Evolutionary conservation across 305 asterid species (phyloP).

Genomic region (Fraxinus latifolia): DNA sequence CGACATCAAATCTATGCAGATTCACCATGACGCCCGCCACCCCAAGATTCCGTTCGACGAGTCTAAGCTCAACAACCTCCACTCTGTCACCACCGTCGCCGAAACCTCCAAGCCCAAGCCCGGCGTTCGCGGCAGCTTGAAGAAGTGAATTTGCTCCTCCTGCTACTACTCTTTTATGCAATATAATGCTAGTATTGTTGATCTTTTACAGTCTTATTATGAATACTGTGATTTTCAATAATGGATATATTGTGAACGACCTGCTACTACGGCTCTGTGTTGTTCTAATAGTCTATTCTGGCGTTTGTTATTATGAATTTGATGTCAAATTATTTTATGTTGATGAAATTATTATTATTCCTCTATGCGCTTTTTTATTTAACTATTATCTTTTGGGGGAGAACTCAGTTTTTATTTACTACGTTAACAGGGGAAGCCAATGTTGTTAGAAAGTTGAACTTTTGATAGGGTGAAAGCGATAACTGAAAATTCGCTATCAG

Average conservation of each 20-base stretch:
- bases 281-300: background rate
- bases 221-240: conserved; percentile 8
- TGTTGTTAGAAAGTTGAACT: background rate
- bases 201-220: conserved; percentile 12
- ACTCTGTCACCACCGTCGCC: conserved; percentile 27
- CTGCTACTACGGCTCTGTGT: conserved; percentile 3
- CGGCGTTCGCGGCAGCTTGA: conserved; percentile 83
- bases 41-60: conserved; percentile 88
- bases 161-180: background rate
- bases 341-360: background rate
- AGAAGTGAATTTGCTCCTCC: conserved; percentile 51
- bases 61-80: conserved; percentile 68
- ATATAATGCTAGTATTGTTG: background rate
- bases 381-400: background rate
- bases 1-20: conserved; percentile 84
- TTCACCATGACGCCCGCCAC: conserved; percentile 89
- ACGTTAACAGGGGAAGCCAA: background rate
- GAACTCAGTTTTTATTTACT: background rate
- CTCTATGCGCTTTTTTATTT: background rate
- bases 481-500: background rate
- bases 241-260: conserved; percentile 17
- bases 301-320: background rate
- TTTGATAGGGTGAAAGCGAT: background rate
- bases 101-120: conserved; percentile 67
- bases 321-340: background rate